phyloP scores from a whole-genome alignment of 345 rosid species.

The Pistacia vera region DNA sequence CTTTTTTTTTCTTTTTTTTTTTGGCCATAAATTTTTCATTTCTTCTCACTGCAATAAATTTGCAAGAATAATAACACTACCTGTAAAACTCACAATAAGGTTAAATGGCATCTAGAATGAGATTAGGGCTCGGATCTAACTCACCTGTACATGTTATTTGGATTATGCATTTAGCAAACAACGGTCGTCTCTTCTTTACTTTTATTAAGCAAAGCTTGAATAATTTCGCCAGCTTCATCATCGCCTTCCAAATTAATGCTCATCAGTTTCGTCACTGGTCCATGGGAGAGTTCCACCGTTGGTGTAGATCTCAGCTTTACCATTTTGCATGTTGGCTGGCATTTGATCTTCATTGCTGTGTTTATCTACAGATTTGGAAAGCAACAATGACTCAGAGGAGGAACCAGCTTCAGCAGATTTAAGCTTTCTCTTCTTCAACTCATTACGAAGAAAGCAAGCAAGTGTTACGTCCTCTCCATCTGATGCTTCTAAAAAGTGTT shows the following conservation, averaged over 20 bases:
- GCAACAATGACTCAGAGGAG: not conserved
- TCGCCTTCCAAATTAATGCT: not conserved
- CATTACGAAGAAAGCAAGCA: constrained; percentile 24
- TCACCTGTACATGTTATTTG: too few relatives aligned
- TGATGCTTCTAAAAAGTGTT: constrained; percentile 2
- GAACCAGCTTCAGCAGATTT: constrained; percentile 1
- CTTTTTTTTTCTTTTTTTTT: too few relatives aligned
- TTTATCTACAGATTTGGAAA: not conserved
- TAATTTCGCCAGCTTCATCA: constrained; percentile 11
- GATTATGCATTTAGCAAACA: too few relatives aligned
- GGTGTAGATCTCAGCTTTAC: not conserved
- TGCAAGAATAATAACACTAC: too few relatives aligned
- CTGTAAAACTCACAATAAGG: too few relatives aligned
- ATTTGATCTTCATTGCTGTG: not conserved
- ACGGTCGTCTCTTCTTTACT: too few relatives aligned
- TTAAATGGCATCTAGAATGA: too few relatives aligned
- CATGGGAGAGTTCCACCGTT: not conserved
- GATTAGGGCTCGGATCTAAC: too few relatives aligned
- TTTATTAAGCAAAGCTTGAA: too few relatives aligned
- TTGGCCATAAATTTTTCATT: too few relatives aligned
- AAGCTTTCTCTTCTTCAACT: constrained; percentile 24
- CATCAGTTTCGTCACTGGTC: not conserved
- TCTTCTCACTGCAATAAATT: too few relatives aligned
- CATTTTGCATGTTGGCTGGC: not conserved
- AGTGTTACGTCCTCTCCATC: constrained; percentile 30